Base-by-base conservation (phyloP, 306 rosid species). In the Astragalus membranaceus region DNA sequence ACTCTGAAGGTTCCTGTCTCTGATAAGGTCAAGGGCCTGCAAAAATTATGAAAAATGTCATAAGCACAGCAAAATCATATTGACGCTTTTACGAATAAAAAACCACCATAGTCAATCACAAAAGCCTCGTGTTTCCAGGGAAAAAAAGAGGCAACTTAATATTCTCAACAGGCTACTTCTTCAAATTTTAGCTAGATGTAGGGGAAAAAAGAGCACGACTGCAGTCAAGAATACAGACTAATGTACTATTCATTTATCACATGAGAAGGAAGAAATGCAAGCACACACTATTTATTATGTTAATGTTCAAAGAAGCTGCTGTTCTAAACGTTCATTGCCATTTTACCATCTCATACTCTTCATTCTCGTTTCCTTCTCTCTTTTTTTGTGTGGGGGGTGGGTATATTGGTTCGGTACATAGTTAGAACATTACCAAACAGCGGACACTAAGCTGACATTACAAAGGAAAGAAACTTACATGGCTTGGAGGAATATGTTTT, bases 401-500 rank as follows among this genome's bases (percentile, higher is more conserved):
- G 30, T 1, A 7, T 23, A 29, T 52, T 10, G 30, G 69, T 33
- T 71, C 15, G 58, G 20, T 43, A 70, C 13, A 62, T 11, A 62
- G 10, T 11, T 7, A 5, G 7, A 41, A 9, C 13, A 57, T n/a
- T 48, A 72, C 32, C 12, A 12, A 29, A 58, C n/a, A 49, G 9
- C 49, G 48, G 5, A 41, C 48, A 32, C 11, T 41, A 55, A 32
- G 37, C 39, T 17, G 50, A 58, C 15, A 8, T 43, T 37, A 41
- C 39, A 58, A 53, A 56, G 60, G 60, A 78, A 82, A 52, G 67
- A 70, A 69, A 79, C 96, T 84, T 85, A 88, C 99, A 86, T 88
- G 99, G 78, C 97, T 94, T 35, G 99, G 99, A 81, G 99, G 99
- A 79, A 94, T 91, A 69, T 94, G 97, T 15, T 94, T 94, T 60